Evolutionary conservation across 345 rosid species (phyloP), one percentile per base, ranked within the genome.

Genomic region (Murraya paniculata): DNA sequence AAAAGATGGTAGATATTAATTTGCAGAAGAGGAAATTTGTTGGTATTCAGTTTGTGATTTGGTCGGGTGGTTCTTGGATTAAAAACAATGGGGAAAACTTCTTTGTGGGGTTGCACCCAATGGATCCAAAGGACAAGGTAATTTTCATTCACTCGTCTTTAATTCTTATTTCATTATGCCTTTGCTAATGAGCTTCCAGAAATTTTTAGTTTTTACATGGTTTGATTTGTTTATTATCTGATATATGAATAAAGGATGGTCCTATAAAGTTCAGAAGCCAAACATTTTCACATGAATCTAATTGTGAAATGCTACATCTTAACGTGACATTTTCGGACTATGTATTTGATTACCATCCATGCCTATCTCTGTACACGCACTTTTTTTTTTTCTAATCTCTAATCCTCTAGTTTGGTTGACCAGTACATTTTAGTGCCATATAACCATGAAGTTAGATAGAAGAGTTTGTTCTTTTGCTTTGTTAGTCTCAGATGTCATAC

Each of bases 11-110:
- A 55, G 87, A 80, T 81, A 74, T 90, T 79, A 82, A 88, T 82
- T 76, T 90, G 79, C 86, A 84, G 83, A 78, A 81, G 75, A 78
- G 87, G 64, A 82, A 82, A 76, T 82, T 88, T 70, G 71, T 84
- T 61, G 88, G 91, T 79, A 81, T 87, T 68, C 93, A 90, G 81
- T 85, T 90, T 77, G 89, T 88, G 84, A 88, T 88, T 76, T 88
- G 88, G 91, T 81, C 86, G 2, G 85, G 86, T 25, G 90, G 89
- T 31, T 79, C 83, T 81, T 90, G 93, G 93, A 36, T 85, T 64
- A 90, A 88, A 77, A 82, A 87, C 56, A 86, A 82, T 71, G 90
- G 89, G 73, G 81, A 82, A 77, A 87, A 88, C 80, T 90, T 90
- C 73, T 69, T 48, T 72, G 87, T 86, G 31, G 77, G 66, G 73